Conservation (phyloP, 1,139 yeast genomes). For the Yamadazyma pseudoaaseri region DNA sequence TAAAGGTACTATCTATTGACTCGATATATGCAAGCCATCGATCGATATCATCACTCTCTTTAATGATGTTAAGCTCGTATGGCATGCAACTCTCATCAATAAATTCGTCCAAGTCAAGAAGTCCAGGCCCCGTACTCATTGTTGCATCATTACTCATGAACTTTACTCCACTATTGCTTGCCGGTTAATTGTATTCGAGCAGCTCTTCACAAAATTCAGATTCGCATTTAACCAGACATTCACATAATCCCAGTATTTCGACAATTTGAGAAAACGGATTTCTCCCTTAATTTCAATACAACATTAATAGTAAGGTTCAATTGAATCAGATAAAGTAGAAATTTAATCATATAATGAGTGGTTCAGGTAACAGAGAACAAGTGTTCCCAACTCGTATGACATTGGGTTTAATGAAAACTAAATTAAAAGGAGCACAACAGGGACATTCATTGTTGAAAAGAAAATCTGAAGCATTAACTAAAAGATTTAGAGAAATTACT, state of each 20-base stretch:
- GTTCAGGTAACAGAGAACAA: slow-evolving; percentile 66
- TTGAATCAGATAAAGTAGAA: not conserved
- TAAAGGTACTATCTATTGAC: slow-evolving; percentile 16
- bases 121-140: not conserved
- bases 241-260: too few relatives aligned
- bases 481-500: slow-evolving; percentile 93
- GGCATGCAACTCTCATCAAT: slow-evolving; percentile 29
- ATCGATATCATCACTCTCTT: slow-evolving; percentile 41
- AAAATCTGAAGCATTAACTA: slow-evolving; percentile 95
- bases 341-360: slow-evolving; percentile 31
- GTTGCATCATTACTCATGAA: too few relatives aligned
- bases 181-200: too few relatives aligned
- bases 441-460: slow-evolving; percentile 93
- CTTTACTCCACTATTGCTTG: not conserved
- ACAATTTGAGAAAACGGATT: slow-evolving; percentile 5
- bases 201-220: slow-evolving; percentile 1
- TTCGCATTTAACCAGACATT: slow-evolving; percentile 4
- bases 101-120: not conserved
- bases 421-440: slow-evolving; percentile 95
- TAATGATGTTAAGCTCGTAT: slow-evolving; percentile 47
- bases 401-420: slow-evolving; percentile 88
- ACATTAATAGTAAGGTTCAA: too few relatives aligned
- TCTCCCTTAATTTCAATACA: slow-evolving; percentile 2
- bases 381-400: slow-evolving; percentile 98
- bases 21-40: slow-evolving; percentile 57